Evolutionary conservation across 371 early-diverging fungal species (phyloP).

Genomic region (Mucor racemosus): DNA sequence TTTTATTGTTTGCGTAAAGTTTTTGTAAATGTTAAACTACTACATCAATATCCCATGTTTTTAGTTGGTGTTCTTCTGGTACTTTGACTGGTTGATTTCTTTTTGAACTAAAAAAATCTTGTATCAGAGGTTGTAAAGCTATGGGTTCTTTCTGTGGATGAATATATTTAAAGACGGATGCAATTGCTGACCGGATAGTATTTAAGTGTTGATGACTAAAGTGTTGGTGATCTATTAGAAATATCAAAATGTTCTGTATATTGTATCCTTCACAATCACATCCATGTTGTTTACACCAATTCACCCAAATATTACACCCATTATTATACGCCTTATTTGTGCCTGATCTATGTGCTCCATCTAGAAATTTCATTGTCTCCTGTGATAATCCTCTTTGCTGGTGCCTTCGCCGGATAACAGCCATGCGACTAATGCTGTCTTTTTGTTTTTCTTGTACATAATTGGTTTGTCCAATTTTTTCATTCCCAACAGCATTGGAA

Average conservation of each 20-base stretch:
- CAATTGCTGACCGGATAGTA: slow-evolving; percentile 12
- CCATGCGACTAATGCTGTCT: slow-evolving; percentile 34
- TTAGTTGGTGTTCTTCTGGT: too few species aligned
- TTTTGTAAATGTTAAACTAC: too few species aligned
- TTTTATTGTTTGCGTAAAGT: too few species aligned
- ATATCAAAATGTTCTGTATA: background rate
- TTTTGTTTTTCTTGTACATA: too few species aligned
- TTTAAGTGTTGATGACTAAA: slow-evolving; percentile 4
- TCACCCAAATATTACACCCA: too few species aligned
- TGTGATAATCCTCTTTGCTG: slow-evolving; percentile 14
- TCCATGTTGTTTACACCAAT: too few species aligned
- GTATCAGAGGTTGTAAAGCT: background rate
- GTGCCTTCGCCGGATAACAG: slow-evolving; percentile 17
- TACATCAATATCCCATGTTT: too few species aligned
- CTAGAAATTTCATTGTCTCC: background rate
- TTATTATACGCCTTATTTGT: slow-evolving; percentile 20
- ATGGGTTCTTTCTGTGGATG: slow-evolving; percentile 5
- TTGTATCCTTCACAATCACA: slow-evolving; percentile 6
- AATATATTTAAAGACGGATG: slow-evolving; percentile 7
- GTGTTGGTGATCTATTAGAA: background rate
- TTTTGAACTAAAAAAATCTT: slow-evolving; percentile 14
- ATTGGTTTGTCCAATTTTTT: background rate
- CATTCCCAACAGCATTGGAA: slow-evolving; percentile 16
- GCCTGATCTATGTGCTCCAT: background rate
- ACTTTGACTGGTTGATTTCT: too few species aligned